Evolutionary conservation across 1,284 basidiomycete genomes (phyloP).

Genomic region (Moesziomyces globuligerus): DNA sequence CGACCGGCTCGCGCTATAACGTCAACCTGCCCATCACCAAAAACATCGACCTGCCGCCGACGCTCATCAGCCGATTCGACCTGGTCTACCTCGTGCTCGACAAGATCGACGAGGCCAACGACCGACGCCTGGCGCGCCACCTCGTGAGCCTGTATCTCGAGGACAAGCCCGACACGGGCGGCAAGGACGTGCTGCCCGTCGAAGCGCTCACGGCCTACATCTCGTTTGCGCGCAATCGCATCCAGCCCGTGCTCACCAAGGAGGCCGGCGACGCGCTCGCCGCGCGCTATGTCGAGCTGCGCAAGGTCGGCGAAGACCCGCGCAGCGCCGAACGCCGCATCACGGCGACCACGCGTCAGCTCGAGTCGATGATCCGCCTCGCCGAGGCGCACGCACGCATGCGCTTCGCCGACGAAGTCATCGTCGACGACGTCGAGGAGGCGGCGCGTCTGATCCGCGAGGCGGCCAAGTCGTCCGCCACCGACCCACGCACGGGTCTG

Average conservation of each 20-base stretch:
- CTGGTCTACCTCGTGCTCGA: slow-evolving; percentile 97
- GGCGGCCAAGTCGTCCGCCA: slow-evolving; percentile 81
- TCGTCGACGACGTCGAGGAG: slow-evolving; percentile 87
- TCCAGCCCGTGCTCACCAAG: slow-evolving; percentile 88
- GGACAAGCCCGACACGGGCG: slow-evolving; percentile 79
- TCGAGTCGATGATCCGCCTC: slow-evolving; percentile 97
- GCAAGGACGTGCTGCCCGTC: slow-evolving; percentile 81
- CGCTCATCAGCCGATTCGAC: slow-evolving; percentile 96
- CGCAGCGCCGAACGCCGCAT: slow-evolving; percentile 86
- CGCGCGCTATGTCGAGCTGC: slow-evolving; percentile 88
- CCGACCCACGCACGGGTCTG: slow-evolving; percentile 90
- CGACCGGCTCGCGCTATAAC: slow-evolving; percentile 95
- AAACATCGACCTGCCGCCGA: slow-evolving; percentile 84
- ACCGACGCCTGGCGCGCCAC: slow-evolving; percentile 90
- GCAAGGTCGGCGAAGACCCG: slow-evolving; percentile 84
- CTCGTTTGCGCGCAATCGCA: slow-evolving; percentile 87
- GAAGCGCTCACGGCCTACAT: slow-evolving; percentile 93
- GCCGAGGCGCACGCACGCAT: slow-evolving; percentile 96
- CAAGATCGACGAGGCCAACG: slow-evolving; percentile 83
- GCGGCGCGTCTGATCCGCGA: slow-evolving; percentile 92
- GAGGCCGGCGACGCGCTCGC: slow-evolving; percentile 87
- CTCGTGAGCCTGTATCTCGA: slow-evolving; percentile 93
- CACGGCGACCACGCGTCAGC: slow-evolving; percentile 95
- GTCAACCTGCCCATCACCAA: slow-evolving; percentile 79
- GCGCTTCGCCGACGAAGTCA: slow-evolving; percentile 86